Evolutionary conservation across 2,329 filamentous ascomycete species (phyloP).

Genomic region (Neobulgaria alba): DNA sequence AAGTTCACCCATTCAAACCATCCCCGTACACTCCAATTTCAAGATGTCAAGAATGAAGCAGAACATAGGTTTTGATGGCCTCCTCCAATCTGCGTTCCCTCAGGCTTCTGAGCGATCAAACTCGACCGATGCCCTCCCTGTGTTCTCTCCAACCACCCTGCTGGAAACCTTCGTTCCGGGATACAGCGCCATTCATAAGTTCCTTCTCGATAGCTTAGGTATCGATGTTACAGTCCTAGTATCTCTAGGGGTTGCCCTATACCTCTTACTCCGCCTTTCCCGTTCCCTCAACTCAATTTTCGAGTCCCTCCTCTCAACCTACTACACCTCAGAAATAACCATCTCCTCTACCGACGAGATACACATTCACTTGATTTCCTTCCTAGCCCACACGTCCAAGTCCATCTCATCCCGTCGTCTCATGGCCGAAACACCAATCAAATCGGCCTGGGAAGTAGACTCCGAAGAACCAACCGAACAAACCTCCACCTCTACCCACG

Average conservation of each 20-base stretch:
- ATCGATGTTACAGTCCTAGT: constrained; percentile 27
- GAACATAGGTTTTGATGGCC: constrained; percentile 10
- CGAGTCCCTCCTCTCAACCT: constrained; percentile 33
- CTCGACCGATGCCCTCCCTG: not conserved
- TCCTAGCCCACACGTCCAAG: constrained; percentile 44
- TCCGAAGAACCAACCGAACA: constrained; percentile 27
- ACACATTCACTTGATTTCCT: constrained; percentile 49
- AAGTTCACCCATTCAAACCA: too few species aligned
- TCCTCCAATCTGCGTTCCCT: constrained; percentile 16
- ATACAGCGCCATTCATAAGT: constrained; percentile 25
- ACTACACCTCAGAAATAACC: constrained; percentile 44
- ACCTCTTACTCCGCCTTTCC: constrained; percentile 36
- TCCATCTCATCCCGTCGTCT: constrained; percentile 44
- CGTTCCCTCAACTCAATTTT: constrained; percentile 31
- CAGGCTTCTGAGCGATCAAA: too few species aligned
- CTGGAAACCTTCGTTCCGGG: constrained; percentile 28
- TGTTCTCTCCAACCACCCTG: constrained; percentile 19
- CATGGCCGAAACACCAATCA: constrained; percentile 46
- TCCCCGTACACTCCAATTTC: too few species aligned
- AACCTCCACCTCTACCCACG: constrained; percentile 31
- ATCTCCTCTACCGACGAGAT: constrained; percentile 49
- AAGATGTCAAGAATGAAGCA: constrained; percentile 12
- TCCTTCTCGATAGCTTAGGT: constrained; percentile 22
- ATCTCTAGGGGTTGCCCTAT: constrained; percentile 18
- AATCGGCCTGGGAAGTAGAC: constrained; percentile 43